A percentile compares a stretch with the other conserved stretches of the same genome.
phyloP scores from a whole-genome alignment of 768 basidiomycete genomes.

The Lactifluus hygrophoroides region DNA sequence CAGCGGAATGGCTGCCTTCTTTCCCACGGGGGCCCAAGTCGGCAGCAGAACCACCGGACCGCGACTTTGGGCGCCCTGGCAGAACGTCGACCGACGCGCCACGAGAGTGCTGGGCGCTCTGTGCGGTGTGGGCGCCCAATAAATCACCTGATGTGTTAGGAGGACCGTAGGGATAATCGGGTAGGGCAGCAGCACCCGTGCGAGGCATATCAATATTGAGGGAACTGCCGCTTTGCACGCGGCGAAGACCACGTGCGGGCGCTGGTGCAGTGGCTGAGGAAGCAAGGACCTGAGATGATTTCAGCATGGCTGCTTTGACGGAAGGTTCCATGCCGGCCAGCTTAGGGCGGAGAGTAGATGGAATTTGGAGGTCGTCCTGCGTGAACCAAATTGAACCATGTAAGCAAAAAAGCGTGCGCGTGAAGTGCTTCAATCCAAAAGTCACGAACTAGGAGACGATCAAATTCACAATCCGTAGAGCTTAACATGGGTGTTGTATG shows the following conservation, averaged over 20 bases:
- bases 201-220: conserved; percentile 39
- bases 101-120: conserved; percentile 36
- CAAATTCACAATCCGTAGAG: conserved; percentile 64
- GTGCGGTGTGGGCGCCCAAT: neutral
- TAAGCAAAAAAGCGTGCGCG: neutral
- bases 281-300: conserved; percentile 55
- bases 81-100: conserved; percentile 53
- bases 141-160: neutral
- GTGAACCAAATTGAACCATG: neutral
- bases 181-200: conserved; percentile 2
- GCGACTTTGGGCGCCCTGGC: conserved; percentile 39
- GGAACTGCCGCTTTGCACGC: conserved; percentile 67
- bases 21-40: neutral
- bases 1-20: too few relatives aligned
- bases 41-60: conserved; percentile 36
- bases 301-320: conserved; percentile 88
- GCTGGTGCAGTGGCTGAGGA: conserved; percentile 28
- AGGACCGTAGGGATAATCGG: conserved; percentile 11
- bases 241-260: conserved; percentile 53
- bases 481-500: conserved; percentile 28
- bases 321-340: conserved; percentile 72
- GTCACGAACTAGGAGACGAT: conserved; percentile 67
- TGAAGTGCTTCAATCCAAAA: neutral
- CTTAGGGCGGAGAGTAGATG: conserved; percentile 65
- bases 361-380: conserved; percentile 90